Base-by-base conservation (phyloP, 495 filamentous ascomycete species). In the Neurospora sp. region DNA sequence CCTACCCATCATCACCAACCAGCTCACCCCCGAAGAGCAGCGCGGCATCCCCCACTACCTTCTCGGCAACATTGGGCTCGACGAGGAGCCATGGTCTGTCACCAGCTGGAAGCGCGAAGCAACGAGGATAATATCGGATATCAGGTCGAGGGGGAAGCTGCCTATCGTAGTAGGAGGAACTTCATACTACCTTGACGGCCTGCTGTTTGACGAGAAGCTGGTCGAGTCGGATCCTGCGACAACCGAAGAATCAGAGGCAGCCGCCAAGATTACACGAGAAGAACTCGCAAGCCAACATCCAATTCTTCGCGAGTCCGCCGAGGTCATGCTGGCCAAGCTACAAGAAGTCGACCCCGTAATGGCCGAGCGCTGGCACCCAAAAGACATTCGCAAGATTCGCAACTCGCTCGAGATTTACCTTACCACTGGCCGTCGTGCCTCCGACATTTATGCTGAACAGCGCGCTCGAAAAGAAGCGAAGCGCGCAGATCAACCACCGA, bases 101-200 rank as follows among this genome's bases (percentile, higher is more conserved):
- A 88, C 89, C 1, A 80, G 85, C 47, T 99, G 96, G 81, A 89
- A 90, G 31, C 82, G 82, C 16, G 89, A 91, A 73, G 92, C 93
- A 3, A 82, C 86, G 37, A 83, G 82, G 8, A 83, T 93, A 8
- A 96, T 98, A 73, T 81, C 87, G 35, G 92, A 95, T 27, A 97
- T 98, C 68, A 87, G 89, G 22, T 81, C 81, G 3, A 87, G 94
- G 73, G 91, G 92, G 0, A 92, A 90, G 73, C 81, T 97, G 12
- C 96, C 96, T 0, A 93, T 99, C 31, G 80, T 99, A 3, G 96
- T 98, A 9, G 96, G 96, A 18, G 96, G 96, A 37, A 96, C 94
- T 5, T 93, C 96, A 75, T 98, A 98, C 79, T 99, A 99, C 77
- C 90, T 93, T 0, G 94, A 98, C 77, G 87, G 91, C 3, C 86